Evolutionary conservation across 352 stramenopile genomes (phyloP), one percentile per base, ranked within the genome.

Genomic region (Elongisporangium senticosum): DNA sequence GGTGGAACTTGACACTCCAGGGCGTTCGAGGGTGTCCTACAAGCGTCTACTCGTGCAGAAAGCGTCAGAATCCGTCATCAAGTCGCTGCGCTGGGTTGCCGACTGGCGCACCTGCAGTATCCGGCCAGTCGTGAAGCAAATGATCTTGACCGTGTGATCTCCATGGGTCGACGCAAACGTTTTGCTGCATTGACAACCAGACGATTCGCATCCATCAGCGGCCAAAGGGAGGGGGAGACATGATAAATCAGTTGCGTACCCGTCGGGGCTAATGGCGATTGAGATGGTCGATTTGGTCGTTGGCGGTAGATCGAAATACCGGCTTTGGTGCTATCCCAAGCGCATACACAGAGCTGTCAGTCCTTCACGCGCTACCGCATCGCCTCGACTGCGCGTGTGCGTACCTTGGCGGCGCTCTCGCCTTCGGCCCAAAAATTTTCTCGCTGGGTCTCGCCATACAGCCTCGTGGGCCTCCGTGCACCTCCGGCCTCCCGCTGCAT

Each of bases 1-100:
- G 96, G 69, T 99, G 97, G 64, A 97, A 99, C 69, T 99, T 99
- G 59, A 99, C 96, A 49, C 96, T 99, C 97, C 97, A 99, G 1
- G 97, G 86, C 24, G 87, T 96, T 51, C 86, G 83, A 8, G 83
- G 86, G 43, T 96, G 87, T 8, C 86, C 84, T 2, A 92, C 85
- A 15, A 96, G 69, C 33, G 33, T 43, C 33, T 43, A 17, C 15
- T 43, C 33, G 33, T 43, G 10, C 13, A 43, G 33, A 43, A 43
- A 43, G 8, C 33, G 33, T 43, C 33, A 43, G 33, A 43, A 43
- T 43, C 33, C 33, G 11, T 43, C 33, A 10, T 10, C 33, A 43
- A 26, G 23, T 5, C 23, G 23, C 23, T 43, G 33, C 33, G 33
- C 33, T 43, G 13, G 13, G 33, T 4, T 43, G 5, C 5, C 2